A percentile compares a stretch with the other conserved stretches of the same genome.
Evolutionary conservation across 768 basidiomycete genomes (phyloP).

Genomic region (Strobilomyces confusus): DNA sequence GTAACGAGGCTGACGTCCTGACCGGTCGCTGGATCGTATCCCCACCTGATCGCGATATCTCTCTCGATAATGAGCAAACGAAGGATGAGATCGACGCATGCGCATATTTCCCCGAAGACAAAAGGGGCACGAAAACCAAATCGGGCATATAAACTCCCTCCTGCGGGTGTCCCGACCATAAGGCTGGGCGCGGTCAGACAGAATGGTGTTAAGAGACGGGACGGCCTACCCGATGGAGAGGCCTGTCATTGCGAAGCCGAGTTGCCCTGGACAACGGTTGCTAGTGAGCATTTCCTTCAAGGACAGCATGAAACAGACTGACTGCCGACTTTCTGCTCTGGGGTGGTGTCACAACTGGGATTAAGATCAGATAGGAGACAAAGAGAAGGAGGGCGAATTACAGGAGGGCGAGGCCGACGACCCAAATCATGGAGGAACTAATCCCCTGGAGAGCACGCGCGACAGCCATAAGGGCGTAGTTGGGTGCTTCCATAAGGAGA

Average conservation of each 20-base stretch:
- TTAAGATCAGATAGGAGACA: slow-evolving; percentile 7
- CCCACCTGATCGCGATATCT: slow-evolving; percentile 47
- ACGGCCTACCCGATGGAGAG: slow-evolving; percentile 47
- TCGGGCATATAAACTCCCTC: slow-evolving; percentile 48
- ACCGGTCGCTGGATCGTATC: slow-evolving; percentile 37
- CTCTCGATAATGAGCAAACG: slow-evolving; percentile 57
- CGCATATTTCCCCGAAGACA: slow-evolving; percentile 45
- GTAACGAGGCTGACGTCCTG: not conserved
- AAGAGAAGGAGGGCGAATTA: slow-evolving; percentile 22
- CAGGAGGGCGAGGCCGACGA: slow-evolving; percentile 58
- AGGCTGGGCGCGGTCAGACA: slow-evolving; percentile 31
- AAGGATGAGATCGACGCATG: slow-evolving; percentile 48
- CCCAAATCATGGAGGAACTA: slow-evolving; percentile 59
- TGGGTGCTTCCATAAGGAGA: slow-evolving; percentile 60
- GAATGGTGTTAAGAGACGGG: not conserved
- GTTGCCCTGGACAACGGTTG: slow-evolving; percentile 40
- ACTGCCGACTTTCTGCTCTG: slow-evolving; percentile 46
- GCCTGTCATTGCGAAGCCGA: slow-evolving; percentile 59
- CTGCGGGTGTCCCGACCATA: slow-evolving; percentile 55
- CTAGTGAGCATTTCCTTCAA: not conserved
- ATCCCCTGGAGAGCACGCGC: slow-evolving; percentile 59
- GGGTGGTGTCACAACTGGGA: slow-evolving; percentile 52
- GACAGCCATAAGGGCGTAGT: slow-evolving; percentile 52
- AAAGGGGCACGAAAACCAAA: slow-evolving; percentile 63
- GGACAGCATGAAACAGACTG: slow-evolving; percentile 18